Conservation (phyloP, 352 stramenopile genomes). For the Phytophthora citrophthora region DNA sequence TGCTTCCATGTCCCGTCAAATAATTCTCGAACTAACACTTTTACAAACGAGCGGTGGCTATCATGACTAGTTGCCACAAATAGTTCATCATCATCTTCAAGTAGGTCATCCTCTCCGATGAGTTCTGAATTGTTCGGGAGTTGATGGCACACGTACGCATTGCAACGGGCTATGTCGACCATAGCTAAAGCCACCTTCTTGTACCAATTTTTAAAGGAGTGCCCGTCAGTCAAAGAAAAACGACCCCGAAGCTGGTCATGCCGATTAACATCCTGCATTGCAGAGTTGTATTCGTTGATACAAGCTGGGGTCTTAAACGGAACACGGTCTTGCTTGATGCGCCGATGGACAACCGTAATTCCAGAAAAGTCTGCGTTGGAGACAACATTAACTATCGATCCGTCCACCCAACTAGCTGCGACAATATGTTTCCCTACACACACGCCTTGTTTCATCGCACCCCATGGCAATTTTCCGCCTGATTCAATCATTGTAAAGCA, state of each 20-base stretch:
- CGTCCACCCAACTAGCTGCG: slow-evolving; percentile 34
- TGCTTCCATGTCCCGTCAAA: slow-evolving; percentile 3
- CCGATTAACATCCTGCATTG: slow-evolving; percentile 41
- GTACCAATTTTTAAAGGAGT: slow-evolving; percentile 32
- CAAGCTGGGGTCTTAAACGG: slow-evolving; percentile 20
- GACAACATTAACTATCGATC: slow-evolving; percentile 26
- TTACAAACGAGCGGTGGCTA: not conserved
- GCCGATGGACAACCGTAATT: slow-evolving; percentile 12
- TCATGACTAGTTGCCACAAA: not conserved
- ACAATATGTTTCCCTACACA: slow-evolving; percentile 22
- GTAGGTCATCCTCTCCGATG: not conserved
- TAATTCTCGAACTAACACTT: not conserved
- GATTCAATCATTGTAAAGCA: slow-evolving; percentile 13
- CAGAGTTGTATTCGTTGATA: slow-evolving; percentile 38
- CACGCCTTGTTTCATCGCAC: slow-evolving; percentile 16
- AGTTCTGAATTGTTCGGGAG: not conserved
- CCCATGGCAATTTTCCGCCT: slow-evolving; percentile 2
- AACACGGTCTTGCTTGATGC: slow-evolving; percentile 10
- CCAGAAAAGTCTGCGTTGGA: slow-evolving; percentile 29
- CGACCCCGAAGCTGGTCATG: slow-evolving; percentile 32
- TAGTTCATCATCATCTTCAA: not conserved
- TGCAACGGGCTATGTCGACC: slow-evolving; percentile 31
- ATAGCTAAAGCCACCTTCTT: no score
- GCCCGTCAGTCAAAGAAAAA: slow-evolving; percentile 33
- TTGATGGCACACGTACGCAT: slow-evolving; percentile 17